Evolutionary conservation across 495 filamentous ascomycete genomes (phyloP), one percentile per base, ranked within the genome.

Genomic region (Rhypophila decipiens): DNA sequence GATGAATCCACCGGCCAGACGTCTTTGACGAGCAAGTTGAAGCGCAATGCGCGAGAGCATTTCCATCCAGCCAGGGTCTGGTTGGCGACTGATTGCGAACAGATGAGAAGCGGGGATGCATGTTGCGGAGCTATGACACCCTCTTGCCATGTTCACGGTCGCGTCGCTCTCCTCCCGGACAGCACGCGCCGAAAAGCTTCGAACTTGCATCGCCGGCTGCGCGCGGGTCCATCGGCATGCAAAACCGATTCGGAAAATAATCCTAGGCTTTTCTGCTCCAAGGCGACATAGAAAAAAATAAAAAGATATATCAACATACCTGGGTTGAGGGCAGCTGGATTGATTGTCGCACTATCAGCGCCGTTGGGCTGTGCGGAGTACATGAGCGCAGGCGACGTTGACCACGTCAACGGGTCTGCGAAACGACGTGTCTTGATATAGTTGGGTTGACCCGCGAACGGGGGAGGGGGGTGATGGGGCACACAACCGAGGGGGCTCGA

Each of bases 371-470:
- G 72, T 68, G 72, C 67, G 67, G 72, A 69, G 70, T 76, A 76
- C 72, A 76, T 76, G 66, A 68, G 70, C 52, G 56, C 55, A 59
- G 61, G 55, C 63, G 61, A 66, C 61, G 59, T 58, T 53, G 55
- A 66, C 55, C 63, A 63, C 63, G 62, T 60, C 59, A 57, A 63
- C 60, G 58, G 60, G 57, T 67, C 61, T 70, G 68, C 69, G 69
- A 68, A 73, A 69, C 71, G 69, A 74, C 70, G 72, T 75, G 71
- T 75, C 71, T 71, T 72, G 72, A 75, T 73, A 71, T 71, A 71
- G 72, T 74, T 75, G 72, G 71, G 65, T 58, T 73, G 63, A 54
- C 53, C 48, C 47, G 20, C 27, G 38, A 23, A 40, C 9, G 38
- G 38, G 35, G 15, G 8, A 9, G n/a, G 35, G 35, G 47, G 52